These are phyloP conservation scores for Euphrasia confusa DNA, from an alignment of 257 asterid species.

Conservation along the genomic window DNA sequence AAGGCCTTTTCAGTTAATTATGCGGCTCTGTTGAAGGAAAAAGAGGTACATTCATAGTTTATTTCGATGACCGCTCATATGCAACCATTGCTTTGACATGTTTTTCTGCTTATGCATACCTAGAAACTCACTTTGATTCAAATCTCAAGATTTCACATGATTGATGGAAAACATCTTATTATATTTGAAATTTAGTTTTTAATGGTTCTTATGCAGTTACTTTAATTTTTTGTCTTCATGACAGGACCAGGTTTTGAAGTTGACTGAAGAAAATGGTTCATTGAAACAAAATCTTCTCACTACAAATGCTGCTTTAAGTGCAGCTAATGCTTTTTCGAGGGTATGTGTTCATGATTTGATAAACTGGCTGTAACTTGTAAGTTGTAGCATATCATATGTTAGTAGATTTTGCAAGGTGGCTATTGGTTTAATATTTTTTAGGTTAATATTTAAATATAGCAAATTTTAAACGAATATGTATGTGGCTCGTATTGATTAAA, in stretches of 20 bases:
- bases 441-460: conserved; percentile 10
- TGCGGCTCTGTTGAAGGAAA: conserved; percentile 87
- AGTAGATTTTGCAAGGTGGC: conserved; percentile 6
- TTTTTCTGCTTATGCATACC: conserved; percentile 7
- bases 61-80: conserved; percentile 6
- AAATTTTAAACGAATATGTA: conserved; percentile 11
- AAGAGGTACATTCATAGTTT: conserved; percentile 51
- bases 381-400: conserved; percentile 13
- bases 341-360: conserved; percentile 31
- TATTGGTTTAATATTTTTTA: conserved; percentile 16
- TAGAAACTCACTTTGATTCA: conserved; percentile 1
- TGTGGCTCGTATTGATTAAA: conserved; percentile 1
- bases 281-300: conserved; percentile 63
- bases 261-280: conserved; percentile 74
- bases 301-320: conserved; percentile 49
- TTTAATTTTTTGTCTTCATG: conserved; percentile 20
- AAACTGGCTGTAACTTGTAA: conserved; percentile 10
- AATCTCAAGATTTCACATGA: neutral
- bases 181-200: conserved; percentile 7
- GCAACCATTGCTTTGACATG: neutral
- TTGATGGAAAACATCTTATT: conserved; percentile 12
- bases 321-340: conserved; percentile 57
- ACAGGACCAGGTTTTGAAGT: conserved; percentile 71
- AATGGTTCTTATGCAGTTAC: conserved; percentile 5
- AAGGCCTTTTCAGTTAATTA: conserved; percentile 89